phyloP scores from a whole-genome alignment of 1,284 basidiomycete genomes.

The Flammula alnicola region DNA sequence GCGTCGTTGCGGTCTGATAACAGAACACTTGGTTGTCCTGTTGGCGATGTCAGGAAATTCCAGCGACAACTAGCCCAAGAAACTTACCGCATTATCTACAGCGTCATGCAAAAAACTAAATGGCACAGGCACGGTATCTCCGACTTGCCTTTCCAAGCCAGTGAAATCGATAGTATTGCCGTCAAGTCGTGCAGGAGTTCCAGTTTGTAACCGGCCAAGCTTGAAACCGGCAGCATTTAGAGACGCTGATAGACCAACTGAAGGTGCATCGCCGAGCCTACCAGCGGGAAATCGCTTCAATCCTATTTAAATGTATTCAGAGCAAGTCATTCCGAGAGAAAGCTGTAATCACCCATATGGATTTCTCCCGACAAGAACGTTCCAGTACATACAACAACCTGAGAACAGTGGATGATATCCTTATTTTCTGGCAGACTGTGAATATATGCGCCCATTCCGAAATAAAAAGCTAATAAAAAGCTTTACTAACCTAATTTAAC shows the following conservation, averaged over 20 bases:
- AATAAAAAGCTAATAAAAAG: not conserved
- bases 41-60: not conserved
- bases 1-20: constrained; percentile 76
- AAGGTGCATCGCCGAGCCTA: constrained; percentile 77
- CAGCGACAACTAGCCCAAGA: not conserved
- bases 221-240: constrained; percentile 78
- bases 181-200: constrained; percentile 84
- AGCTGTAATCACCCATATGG: constrained; percentile 71
- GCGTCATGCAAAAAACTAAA: constrained; percentile 60
- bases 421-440: constrained; percentile 60
- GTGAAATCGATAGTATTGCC: constrained; percentile 72
- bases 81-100: constrained; percentile 55
- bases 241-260: constrained; percentile 76
- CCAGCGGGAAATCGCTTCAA: constrained; percentile 82
- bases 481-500: constrained; percentile 72
- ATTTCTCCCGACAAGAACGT: constrained; percentile 91
- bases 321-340: not conserved
- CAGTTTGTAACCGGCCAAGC: constrained; percentile 86
- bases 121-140: constrained; percentile 62
- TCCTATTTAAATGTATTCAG: constrained; percentile 43
- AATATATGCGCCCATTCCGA: not conserved
- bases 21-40: constrained; percentile 77
- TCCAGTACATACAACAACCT: constrained; percentile 88
- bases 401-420: constrained; percentile 76
- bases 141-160: constrained; percentile 60